Evolutionary conservation across 371 early-diverging fungal species (phyloP), one percentile per base, ranked within the genome.

Genomic region (Dichotomocladium elegans): DNA sequence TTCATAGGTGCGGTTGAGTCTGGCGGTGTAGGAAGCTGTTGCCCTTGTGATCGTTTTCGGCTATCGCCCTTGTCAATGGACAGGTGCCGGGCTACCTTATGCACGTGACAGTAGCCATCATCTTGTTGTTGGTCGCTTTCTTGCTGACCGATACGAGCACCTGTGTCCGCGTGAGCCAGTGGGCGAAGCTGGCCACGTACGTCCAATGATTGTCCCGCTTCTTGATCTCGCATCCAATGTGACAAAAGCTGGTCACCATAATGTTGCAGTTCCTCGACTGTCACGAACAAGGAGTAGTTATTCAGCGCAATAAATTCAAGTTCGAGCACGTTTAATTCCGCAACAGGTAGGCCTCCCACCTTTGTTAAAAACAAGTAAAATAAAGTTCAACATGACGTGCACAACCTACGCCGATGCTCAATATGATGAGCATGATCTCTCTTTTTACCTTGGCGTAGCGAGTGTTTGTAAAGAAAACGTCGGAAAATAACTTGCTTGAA

Each of bases 311-410:
- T 68, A 54, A 94, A 91, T 58, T 93, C 89, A 11, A 94, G 64
- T 64, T 95, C 95, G 31, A 95, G 67, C 33, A 78, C 74, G 71
- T 97, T 97, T 34, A 97, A 73, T 67, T 97, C 98, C 15, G 78
- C 68, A 5, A 91, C 81, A 4, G 93, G 85, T 10, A 97, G 67
- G 4, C 98, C 98, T 43, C 98, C 98, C 26, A 97, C 96, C 88
- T 88, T n/a, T n/a, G n/a, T n/a, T n/a, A n/a, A 70, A 17, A 31
- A 55, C 19, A 26, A 43, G 11, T 14, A 29, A 2, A 51, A 35
- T 40, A 53, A 28, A 41, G 10, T 10, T n/a, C n/a, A n/a, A n/a
- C n/a, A n/a, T n/a, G n/a, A 1, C 10, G 37, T 37, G 6, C n/a
- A 37, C 21, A 2, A 37, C 21, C 37, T 1, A 37, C 6, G 6